These are phyloP conservation scores for Didymella arachidicola DNA, from an alignment of 2,329 filamentous ascomycete genomes.

Conservation along the genomic window DNA sequence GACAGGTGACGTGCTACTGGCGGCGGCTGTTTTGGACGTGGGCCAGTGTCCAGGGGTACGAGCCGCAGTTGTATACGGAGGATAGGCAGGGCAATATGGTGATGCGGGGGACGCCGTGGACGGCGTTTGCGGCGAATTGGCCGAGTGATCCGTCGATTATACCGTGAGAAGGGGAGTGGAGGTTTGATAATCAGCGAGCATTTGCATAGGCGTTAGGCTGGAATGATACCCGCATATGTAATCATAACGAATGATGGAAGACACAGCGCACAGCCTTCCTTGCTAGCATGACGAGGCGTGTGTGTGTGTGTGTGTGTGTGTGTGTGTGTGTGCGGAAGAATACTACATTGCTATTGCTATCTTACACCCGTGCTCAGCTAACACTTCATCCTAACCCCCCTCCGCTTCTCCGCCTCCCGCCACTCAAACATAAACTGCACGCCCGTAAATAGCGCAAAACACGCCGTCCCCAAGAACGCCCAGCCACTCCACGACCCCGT, in stretches of 20 bases:
- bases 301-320: no score
- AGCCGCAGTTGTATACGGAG: constrained; percentile 37
- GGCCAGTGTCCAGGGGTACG: constrained; percentile 43
- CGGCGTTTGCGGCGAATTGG: constrained; percentile 47
- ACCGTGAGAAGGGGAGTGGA: constrained; percentile 24
- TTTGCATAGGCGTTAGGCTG: constrained; percentile 21
- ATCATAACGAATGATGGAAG: constrained; percentile 10
- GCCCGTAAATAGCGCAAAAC: constrained; percentile 79
- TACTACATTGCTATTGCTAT: background rate
- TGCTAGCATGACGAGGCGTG: no score
- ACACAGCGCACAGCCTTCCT: background rate
- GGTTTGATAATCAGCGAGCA: constrained; percentile 12
- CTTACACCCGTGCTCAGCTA: constrained; percentile 47
- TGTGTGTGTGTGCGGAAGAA: background rate
- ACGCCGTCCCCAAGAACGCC: constrained; percentile 75
- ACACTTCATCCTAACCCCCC: constrained; percentile 84
- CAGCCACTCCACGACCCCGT: constrained; percentile 77
- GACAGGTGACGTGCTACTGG: constrained; percentile 46
- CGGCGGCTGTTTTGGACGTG: constrained; percentile 42
- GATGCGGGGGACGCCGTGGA: constrained; percentile 46
- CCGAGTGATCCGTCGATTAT: constrained; percentile 42
- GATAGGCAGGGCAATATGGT: constrained; percentile 37
- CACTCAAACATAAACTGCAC: constrained; percentile 97
- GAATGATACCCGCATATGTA: constrained; percentile 32
- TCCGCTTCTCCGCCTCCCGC: constrained; percentile 81